Evolutionary conservation across 345 rosid genomes (phyloP).

Genomic region (Euclidium syriacum): DNA sequence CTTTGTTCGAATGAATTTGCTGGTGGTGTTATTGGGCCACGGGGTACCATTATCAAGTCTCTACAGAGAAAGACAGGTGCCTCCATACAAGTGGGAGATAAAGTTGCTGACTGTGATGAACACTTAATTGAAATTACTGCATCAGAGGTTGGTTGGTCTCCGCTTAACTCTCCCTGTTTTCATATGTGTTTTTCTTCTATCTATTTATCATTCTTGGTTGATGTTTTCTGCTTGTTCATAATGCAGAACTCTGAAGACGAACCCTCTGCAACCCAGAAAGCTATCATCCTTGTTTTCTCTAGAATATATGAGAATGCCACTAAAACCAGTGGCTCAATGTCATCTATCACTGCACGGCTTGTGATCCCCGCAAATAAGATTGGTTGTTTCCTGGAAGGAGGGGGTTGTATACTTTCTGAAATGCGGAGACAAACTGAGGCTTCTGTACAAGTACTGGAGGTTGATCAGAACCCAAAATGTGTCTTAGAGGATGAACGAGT

Average conservation of each 20-base stretch:
- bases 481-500: conserved; percentile 47
- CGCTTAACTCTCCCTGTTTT: neutral
- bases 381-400: conserved; percentile 60
- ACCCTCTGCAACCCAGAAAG: conserved; percentile 57
- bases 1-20: conserved; percentile 53
- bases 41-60: conserved; percentile 45
- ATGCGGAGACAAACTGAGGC: conserved; percentile 45
- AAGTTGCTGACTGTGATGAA: conserved; percentile 52
- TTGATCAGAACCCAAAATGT: conserved; percentile 51
- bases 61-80: conserved; percentile 58
- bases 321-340: conserved; percentile 32
- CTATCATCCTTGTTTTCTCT: conserved; percentile 52
- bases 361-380: conserved; percentile 50
- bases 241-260: conserved; percentile 46
- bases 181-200: neutral
- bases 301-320: conserved; percentile 43
- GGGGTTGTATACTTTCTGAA: conserved; percentile 54
- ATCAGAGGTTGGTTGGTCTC: conserved; percentile 62
- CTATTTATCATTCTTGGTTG: neutral
- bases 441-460: conserved; percentile 31
- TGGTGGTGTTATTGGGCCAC: conserved; percentile 65
- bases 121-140: conserved; percentile 55
- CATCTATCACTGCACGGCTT: conserved; percentile 47
- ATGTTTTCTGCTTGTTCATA: conserved; percentile 27
- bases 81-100: conserved; percentile 46